These are phyloP conservation scores for Dryadomyces sulphureus DNA, from an alignment of 2,329 filamentous ascomycete genomes.

Conservation along the genomic window DNA sequence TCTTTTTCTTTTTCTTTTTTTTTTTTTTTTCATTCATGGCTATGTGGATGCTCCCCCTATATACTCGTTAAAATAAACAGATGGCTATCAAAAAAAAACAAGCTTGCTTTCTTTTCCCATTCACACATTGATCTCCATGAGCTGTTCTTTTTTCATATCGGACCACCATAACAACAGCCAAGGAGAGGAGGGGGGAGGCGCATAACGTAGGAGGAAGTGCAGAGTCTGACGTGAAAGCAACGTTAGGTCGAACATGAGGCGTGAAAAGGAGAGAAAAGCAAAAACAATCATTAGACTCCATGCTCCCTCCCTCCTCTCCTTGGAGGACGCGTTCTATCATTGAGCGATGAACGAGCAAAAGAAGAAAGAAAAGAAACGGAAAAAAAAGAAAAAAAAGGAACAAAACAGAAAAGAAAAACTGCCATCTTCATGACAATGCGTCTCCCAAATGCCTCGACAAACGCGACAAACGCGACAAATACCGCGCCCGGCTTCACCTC, in stretches of 20 bases:
- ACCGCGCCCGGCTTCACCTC: background rate
- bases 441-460: background rate
- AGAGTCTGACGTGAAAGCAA: background rate
- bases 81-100: no score
- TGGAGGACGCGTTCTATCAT: background rate
- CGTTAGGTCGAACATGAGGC: background rate
- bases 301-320: background rate
- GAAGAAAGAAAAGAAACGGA: background rate
- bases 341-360: background rate
- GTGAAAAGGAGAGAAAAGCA: background rate
- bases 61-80: background rate
- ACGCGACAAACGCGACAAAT: no score
- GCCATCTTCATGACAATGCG: background rate
- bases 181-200: no score
- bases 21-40: background rate
- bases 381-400: background rate
- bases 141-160: no score
- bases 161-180: no score
- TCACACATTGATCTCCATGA: background rate
- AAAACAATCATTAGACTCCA: background rate
- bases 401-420: background rate
- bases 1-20: background rate
- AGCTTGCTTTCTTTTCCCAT: background rate
- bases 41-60: background rate
- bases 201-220: background rate